Evolutionary conservation across 2,329 filamentous ascomycete genomes (phyloP).

Genomic region (Chaetothyriales sp.): DNA sequence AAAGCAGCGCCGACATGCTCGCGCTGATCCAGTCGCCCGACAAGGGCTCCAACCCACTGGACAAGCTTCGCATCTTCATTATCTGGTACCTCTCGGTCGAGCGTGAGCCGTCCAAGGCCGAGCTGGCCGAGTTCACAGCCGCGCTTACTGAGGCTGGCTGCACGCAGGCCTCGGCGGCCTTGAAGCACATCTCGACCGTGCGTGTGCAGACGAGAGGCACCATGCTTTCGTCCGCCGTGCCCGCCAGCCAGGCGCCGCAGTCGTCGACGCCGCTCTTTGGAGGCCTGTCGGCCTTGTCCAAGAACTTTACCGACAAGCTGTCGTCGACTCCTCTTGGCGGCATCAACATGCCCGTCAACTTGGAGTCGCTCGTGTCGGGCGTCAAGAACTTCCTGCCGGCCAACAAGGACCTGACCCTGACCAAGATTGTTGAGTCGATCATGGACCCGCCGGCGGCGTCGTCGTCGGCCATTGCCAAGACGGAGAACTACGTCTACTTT

Average conservation of each 20-base stretch:
- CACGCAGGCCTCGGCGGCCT: conserved; percentile 54
- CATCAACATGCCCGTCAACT: conserved; percentile 50
- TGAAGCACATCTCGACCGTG: conserved; percentile 80
- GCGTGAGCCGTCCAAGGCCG: conserved; percentile 65
- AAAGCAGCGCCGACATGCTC: conserved; percentile 76
- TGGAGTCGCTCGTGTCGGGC: conserved; percentile 85
- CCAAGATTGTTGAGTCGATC: conserved; percentile 93
- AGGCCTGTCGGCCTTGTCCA: conserved; percentile 83
- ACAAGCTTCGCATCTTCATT: conserved; percentile 87
- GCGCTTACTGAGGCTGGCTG: conserved; percentile 59
- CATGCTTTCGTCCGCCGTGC: conserved; percentile 72
- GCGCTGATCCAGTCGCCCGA: conserved; percentile 68
- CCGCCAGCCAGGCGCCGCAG: conserved; percentile 49
- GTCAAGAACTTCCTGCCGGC: conserved; percentile 97
- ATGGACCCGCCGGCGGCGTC: conserved; percentile 91
- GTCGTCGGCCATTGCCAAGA: conserved; percentile 86
- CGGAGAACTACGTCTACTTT: conserved; percentile 93
- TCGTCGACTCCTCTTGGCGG: conserved; percentile 49
- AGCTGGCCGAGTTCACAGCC: conserved; percentile 77
- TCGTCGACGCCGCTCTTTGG: conserved; percentile 59
- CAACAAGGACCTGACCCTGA: conserved; percentile 89
- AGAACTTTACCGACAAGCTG: conserved; percentile 81
- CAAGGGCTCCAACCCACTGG: conserved; percentile 70
- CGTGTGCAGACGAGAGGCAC: conserved; percentile 96
- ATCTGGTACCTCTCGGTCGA: conserved; percentile 97